These are phyloP conservation scores for Porpolomopsis calyptriformis DNA, from an alignment of 768 basidiomycete genomes.

Conservation along the genomic window DNA sequence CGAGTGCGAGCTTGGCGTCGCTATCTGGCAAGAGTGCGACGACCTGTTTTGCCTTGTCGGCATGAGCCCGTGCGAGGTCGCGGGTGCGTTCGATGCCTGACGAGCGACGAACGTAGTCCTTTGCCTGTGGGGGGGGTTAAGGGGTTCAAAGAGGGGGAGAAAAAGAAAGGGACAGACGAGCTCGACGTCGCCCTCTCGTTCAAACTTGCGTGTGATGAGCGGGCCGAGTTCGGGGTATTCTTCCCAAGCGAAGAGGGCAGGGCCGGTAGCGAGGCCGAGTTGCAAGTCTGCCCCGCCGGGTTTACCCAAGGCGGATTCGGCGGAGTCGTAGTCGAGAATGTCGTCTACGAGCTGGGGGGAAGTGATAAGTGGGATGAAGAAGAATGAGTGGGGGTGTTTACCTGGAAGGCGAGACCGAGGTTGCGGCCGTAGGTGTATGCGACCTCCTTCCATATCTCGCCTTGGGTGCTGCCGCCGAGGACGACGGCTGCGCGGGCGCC, in stretches of 20 bases:
- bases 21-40: slow-evolving; percentile 68
- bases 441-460: slow-evolving; percentile 78
- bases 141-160: slow-evolving; percentile 2
- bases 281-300: slow-evolving; percentile 81
- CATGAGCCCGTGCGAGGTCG: slow-evolving; percentile 64
- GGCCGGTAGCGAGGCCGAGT: slow-evolving; percentile 83
- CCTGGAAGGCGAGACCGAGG: slow-evolving; percentile 53
- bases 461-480: slow-evolving; percentile 69
- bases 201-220: slow-evolving; percentile 72
- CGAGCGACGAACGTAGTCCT: slow-evolving; percentile 54
- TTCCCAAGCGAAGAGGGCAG: slow-evolving; percentile 91
- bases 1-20: slow-evolving; percentile 68
- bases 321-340: slow-evolving; percentile 83
- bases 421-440: slow-evolving; percentile 89
- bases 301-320: slow-evolving; percentile 71
- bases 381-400: slow-evolving; percentile 5
- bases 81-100: slow-evolving; percentile 73
- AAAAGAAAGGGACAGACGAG: slow-evolving; percentile 33
- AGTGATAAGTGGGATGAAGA: neutral
- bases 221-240: slow-evolving; percentile 80
- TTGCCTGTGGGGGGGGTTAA: slow-evolving; percentile 35
- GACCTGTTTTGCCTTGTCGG: slow-evolving; percentile 62
- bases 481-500: slow-evolving; percentile 74
- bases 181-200: slow-evolving; percentile 69
- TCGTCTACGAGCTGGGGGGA: slow-evolving; percentile 82